phyloP scores from a whole-genome alignment of 2,329 filamentous ascomycete species.

The Verruconis gallopava region DNA sequence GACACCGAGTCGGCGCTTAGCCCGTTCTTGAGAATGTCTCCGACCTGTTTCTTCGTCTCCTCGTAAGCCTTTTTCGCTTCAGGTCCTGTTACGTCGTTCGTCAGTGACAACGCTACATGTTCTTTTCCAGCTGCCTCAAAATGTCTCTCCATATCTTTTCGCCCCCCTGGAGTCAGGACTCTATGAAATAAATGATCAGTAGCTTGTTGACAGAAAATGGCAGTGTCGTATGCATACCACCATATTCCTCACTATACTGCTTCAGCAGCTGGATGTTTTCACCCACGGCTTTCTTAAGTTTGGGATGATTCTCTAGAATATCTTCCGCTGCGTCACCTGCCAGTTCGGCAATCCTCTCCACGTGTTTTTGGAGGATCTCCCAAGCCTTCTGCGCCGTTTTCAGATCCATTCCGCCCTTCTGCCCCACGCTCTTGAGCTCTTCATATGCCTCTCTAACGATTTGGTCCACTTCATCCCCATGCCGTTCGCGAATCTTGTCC shows the following conservation, averaged over 20 bases:
- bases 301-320: constrained; percentile 59
- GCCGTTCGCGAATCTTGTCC: constrained; percentile 53
- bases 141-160: no score
- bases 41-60: constrained; percentile 54
- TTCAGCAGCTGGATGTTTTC: constrained; percentile 56
- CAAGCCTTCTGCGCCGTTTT: constrained; percentile 49
- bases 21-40: constrained; percentile 50
- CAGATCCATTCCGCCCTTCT: constrained; percentile 41
- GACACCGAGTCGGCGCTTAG: constrained; percentile 42
- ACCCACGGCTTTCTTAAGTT: constrained; percentile 59
- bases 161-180: no score
- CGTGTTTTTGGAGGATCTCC: constrained; percentile 49
- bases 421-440: constrained; percentile 46
- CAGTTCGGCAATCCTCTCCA: constrained; percentile 46
- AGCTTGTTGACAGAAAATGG: no score
- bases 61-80: constrained; percentile 67
- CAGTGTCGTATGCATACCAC: no score
- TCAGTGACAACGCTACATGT: no score
- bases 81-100: no score
- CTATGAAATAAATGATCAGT: no score
- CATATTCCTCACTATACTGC: constrained; percentile 54
- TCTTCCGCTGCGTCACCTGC: constrained; percentile 50
- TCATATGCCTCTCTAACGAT: constrained; percentile 55
- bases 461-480: constrained; percentile 56
- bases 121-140: no score